Base-by-base conservation (phyloP, 331 rosid species). In the Cydonia oblonga region DNA sequence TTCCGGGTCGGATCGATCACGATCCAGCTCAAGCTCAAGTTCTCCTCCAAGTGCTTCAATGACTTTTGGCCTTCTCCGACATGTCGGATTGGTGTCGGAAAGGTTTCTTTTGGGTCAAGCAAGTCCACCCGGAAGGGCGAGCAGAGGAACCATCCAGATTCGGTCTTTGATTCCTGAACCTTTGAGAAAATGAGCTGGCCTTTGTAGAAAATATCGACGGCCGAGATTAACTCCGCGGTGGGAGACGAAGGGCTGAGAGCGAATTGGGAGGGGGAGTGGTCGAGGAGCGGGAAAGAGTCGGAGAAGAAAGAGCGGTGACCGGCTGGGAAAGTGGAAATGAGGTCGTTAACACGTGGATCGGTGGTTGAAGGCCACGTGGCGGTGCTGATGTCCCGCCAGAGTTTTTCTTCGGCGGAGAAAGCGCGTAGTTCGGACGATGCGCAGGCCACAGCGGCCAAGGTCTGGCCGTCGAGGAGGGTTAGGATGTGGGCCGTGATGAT, bases 361-460 rank as follows among this genome's bases (percentile, higher is more conserved):
- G 64, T n/a, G 20, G 79, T 72, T 26, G 98, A 90, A 2, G 98
- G 98, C 98, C 98, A 93, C 9, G 65, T 68, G 76, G 90, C 7
- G 64, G 80, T 5, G 83, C 84, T 82, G 53, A 86, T 79, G 7
- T 75, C 72, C 0, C 71, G 85, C 98, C 98, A 93, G 79, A 93
- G 90, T 13, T 72, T 35, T 10, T 81, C 80, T 22, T 87, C 84
- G 29, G 80, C 12, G 79, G 95, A 87, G 76, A 93, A 90, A 9
- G 66, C 44, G 66, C 80, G 90, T 40, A 90, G 42, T 4, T 80
- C 76, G 3, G 91, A 78, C 10, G 88, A 81, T 3, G 91, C 32
- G 32, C 87, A 75, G 20, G 90, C 58, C 25, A 84, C 81, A n/a
- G 92, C 79, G 70, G 87, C 81, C 14, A 93, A 88, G 18, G 90